A percentile compares a stretch with the other conserved stretches of the same genome.
Evolutionary conservation across 2,329 filamentous ascomycete species (phyloP).

Genomic region (Echinosphaeria canescens): DNA sequence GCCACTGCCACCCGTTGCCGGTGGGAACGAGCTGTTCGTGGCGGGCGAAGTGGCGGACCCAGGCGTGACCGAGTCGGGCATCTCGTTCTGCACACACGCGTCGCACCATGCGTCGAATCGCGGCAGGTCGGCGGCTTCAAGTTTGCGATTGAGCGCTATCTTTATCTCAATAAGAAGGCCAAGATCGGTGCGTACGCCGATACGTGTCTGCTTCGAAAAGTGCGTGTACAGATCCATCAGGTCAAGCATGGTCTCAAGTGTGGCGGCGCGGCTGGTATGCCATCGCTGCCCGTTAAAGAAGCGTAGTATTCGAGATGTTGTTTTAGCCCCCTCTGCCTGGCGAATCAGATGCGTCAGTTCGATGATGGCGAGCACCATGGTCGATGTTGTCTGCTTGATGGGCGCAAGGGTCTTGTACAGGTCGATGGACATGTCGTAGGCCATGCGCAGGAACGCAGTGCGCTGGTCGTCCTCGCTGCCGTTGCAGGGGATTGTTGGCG

Average conservation of each 20-base stretch:
- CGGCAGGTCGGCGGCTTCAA: conserved; percentile 36
- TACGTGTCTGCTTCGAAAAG: conserved; percentile 49
- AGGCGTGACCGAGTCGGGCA: conserved; percentile 12
- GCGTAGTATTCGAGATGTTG: too few relatives aligned
- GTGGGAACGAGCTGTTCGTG: conserved; percentile 14
- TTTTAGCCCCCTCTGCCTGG: too few relatives aligned
- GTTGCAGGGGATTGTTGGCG: too few relatives aligned
- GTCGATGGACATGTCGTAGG: conserved; percentile 71
- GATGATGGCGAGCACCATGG: conserved; percentile 62
- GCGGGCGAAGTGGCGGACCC: conserved; percentile 16
- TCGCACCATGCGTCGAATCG: conserved; percentile 41
- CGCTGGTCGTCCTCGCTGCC: conserved; percentile 18
- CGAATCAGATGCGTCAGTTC: conserved; percentile 60
- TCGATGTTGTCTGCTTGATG: conserved; percentile 72
- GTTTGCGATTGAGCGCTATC: conserved; percentile 68
- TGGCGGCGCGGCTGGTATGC: conserved; percentile 21
- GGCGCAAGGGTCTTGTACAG: conserved; percentile 86
- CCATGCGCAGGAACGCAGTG: conserved; percentile 39
- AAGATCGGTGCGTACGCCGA: conserved; percentile 51
- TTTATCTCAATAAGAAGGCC: conserved; percentile 71
- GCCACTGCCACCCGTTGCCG: too few relatives aligned
- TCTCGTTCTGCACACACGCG: conserved; percentile 19
- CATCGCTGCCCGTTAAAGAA: conserved; percentile 21
- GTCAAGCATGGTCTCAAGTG: conserved; percentile 68
- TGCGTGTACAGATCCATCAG: conserved; percentile 85